Evolutionary conservation across 805 yeast species (phyloP).

Genomic region (Wickerhamomyces ciferrii): DNA sequence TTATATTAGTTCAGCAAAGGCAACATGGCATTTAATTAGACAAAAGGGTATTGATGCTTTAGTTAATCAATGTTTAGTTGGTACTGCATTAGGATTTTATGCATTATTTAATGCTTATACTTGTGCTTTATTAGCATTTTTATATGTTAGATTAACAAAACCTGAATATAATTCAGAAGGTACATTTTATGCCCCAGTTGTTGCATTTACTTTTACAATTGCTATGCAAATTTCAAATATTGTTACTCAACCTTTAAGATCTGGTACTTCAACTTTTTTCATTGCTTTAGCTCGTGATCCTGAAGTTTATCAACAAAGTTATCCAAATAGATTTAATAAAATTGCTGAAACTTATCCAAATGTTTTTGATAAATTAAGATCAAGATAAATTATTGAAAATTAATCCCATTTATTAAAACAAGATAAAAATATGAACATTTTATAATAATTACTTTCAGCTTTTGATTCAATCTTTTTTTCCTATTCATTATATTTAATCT

Average conservation of each 20-base stretch:
- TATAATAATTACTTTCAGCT: too few relatives aligned
- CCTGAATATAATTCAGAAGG: slow-evolving; percentile 63
- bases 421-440: too few relatives aligned
- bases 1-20: slow-evolving; percentile 71
- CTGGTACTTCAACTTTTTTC: slow-evolving; percentile 81
- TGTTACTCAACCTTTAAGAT: slow-evolving; percentile 67
- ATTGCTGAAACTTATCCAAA: slow-evolving; percentile 64
- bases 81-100: slow-evolving; percentile 74
- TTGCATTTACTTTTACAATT: slow-evolving; percentile 70
- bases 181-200: slow-evolving; percentile 60
- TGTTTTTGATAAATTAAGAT: slow-evolving; percentile 49
- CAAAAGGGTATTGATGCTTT: slow-evolving; percentile 81
- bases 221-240: slow-evolving; percentile 72
- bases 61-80: slow-evolving; percentile 77
- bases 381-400: not conserved
- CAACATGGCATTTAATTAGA: slow-evolving; percentile 73
- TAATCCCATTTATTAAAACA: not conserved
- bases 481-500: too few relatives aligned
- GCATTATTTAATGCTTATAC: slow-evolving; percentile 66
- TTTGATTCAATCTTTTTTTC: too few relatives aligned
- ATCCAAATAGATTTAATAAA: slow-evolving; percentile 64
- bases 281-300: slow-evolving; percentile 84
- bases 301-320: slow-evolving; percentile 67
- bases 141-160: slow-evolving; percentile 61
- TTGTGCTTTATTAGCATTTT: slow-evolving; percentile 55